Percentiles rank a stretch among this genome's conserved stretches.
Evolutionary conservation across 2,329 filamentous ascomycete species (phyloP).

Genomic region (Phialocephala subalpina): DNA sequence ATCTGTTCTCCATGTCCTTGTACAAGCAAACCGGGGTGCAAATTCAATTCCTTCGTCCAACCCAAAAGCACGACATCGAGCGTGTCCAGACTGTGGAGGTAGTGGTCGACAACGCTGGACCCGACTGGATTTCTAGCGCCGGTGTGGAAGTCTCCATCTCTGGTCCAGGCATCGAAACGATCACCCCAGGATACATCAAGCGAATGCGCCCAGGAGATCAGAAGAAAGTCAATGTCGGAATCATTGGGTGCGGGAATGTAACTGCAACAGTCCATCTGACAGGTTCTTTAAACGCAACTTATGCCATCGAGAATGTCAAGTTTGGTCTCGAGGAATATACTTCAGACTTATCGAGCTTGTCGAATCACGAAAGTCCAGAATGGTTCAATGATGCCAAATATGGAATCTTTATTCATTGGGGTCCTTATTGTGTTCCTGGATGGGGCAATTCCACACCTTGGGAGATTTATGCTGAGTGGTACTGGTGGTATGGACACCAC

Average conservation of each 20-base stretch:
- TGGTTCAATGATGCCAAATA: constrained; percentile 65
- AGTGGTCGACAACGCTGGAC: constrained; percentile 48
- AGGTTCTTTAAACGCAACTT: constrained; percentile 25
- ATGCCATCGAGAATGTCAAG: constrained; percentile 34
- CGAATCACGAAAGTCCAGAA: constrained; percentile 53
- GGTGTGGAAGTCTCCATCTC: constrained; percentile 44
- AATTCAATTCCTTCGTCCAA: constrained; percentile 52
- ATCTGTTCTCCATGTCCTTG: constrained; percentile 53
- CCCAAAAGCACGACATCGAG: constrained; percentile 50
- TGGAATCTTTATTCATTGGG: constrained; percentile 65
- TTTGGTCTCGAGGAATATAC: constrained; percentile 49
- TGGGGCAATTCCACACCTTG: constrained; percentile 49
- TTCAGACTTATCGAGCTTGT: constrained; percentile 46
- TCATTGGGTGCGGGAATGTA: constrained; percentile 42
- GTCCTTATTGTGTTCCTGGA: constrained; percentile 61
- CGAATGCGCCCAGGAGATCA: constrained; percentile 54
- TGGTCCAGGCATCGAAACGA: constrained; percentile 51
- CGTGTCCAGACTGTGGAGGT: constrained; percentile 52
- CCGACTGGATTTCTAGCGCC: constrained; percentile 45
- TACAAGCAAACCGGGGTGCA: constrained; percentile 46
- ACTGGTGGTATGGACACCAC: constrained; percentile 59
- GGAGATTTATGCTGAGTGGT: constrained; percentile 52
- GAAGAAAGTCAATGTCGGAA: constrained; percentile 48
- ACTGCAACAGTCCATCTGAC: constrained; percentile 37
- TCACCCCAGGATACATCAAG: constrained; percentile 49